These are phyloP conservation scores for Medicago arabica DNA, from an alignment of 306 rosid species.

Conservation along the genomic window DNA sequence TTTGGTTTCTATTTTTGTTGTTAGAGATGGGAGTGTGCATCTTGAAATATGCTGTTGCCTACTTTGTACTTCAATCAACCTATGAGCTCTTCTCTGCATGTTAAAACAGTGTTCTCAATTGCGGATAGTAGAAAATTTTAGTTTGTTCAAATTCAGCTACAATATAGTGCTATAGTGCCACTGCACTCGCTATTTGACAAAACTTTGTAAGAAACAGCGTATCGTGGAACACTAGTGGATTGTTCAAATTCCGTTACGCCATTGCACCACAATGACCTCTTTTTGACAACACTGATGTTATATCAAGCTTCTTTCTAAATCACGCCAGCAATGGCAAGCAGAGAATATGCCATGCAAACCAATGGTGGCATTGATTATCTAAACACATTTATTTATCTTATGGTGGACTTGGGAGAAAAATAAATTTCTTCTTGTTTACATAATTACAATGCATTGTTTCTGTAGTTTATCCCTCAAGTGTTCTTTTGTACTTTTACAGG, in stretches of 20 bases:
- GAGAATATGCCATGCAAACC: no score
- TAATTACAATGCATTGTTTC: not conserved
- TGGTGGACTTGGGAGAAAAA: no score
- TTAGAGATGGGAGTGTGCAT: conserved; percentile 22
- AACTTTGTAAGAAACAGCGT: not conserved
- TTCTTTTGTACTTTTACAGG: conserved; percentile 53
- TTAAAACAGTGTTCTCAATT: not conserved
- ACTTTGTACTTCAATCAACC: conserved; percentile 12
- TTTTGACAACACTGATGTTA: no score
- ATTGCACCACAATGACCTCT: no score
- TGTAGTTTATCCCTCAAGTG: conserved; percentile 29
- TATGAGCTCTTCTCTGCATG: conserved; percentile 20
- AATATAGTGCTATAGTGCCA: not conserved
- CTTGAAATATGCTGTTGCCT: conserved; percentile 31
- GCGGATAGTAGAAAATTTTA: not conserved
- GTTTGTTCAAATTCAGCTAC: not conserved
- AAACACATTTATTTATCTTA: no score
- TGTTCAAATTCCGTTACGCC: no score
- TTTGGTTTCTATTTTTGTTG: not conserved
- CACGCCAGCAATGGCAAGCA: no score
- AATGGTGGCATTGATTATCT: no score
- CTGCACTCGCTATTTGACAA: not conserved
- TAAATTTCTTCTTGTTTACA: no score
- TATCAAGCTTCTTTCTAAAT: no score
- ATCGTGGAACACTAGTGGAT: not conserved